Evolutionary conservation across 768 basidiomycete species (phyloP).

Genomic region (Epithele typhae): DNA sequence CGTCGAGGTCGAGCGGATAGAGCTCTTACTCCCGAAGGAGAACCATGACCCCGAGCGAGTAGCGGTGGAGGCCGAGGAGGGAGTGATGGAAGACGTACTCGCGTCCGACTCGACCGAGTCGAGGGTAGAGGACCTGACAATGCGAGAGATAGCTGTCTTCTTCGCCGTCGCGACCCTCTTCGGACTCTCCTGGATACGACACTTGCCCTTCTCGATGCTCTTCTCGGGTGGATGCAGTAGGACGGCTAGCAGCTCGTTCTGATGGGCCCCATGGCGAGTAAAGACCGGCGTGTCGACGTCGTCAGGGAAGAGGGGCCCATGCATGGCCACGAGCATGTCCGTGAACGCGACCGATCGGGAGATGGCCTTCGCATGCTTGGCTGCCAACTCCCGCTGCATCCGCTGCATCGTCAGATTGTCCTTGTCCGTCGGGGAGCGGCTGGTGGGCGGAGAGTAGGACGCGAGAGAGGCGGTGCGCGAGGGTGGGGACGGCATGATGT

Average conservation of each 20-base stretch:
- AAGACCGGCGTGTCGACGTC: slow-evolving; percentile 25
- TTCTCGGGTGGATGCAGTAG: slow-evolving; percentile 20
- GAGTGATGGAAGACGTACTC: slow-evolving; percentile 23
- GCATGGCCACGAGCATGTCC: slow-evolving; percentile 54
- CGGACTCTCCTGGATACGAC: slow-evolving; percentile 25
- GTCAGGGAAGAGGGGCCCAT: slow-evolving; percentile 51
- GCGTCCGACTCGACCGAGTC: slow-evolving; percentile 19
- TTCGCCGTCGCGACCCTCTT: slow-evolving; percentile 2
- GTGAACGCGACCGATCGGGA: slow-evolving; percentile 45
- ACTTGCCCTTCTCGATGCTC: slow-evolving; percentile 38
- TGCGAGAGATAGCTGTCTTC: slow-evolving; percentile 15
- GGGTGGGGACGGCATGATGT: slow-evolving; percentile 26
- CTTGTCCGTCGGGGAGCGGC: slow-evolving; percentile 13
- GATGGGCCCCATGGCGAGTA: slow-evolving; percentile 4
- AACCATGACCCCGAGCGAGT: slow-evolving; percentile 40
- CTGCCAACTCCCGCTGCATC: slow-evolving; percentile 22
- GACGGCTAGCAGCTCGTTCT: slow-evolving; percentile 13
- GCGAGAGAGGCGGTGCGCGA: slow-evolving; percentile 18
- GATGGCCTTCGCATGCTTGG: slow-evolving; percentile 11
- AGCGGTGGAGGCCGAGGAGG: slow-evolving; percentile 26
- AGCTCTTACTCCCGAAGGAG: slow-evolving; percentile 36
- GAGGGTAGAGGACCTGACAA: slow-evolving; percentile 19
- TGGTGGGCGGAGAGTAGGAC: slow-evolving; percentile 13
- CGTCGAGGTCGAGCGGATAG: slow-evolving; percentile 32
- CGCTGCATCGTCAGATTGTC: slow-evolving; percentile 24